phyloP scores from a whole-genome alignment of 2,329 filamentous ascomycete genomes.

The Tolypocladium ovalisporum region DNA sequence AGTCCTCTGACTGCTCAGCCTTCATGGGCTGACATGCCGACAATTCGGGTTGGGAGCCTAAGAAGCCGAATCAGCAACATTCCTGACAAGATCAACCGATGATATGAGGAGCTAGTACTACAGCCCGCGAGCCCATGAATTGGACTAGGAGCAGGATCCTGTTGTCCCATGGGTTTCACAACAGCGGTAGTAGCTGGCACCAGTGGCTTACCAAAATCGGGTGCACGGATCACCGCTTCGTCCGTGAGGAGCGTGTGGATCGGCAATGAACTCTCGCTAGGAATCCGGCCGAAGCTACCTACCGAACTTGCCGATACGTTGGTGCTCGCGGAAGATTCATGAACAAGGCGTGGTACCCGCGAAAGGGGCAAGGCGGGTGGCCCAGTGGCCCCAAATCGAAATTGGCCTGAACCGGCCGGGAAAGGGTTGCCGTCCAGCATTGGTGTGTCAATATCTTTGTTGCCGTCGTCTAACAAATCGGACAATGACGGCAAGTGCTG shows the following conservation, averaged over 20 bases:
- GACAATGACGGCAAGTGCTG: slow-evolving; percentile 34
- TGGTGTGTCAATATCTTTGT: slow-evolving; percentile 8
- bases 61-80: slow-evolving; percentile 16
- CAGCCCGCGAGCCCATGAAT: slow-evolving; percentile 19
- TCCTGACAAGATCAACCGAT: slow-evolving; percentile 5
- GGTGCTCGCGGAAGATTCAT: slow-evolving; percentile 35
- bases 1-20: slow-evolving; percentile 15
- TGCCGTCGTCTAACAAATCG: slow-evolving; percentile 32
- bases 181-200: neutral
- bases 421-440: slow-evolving; percentile 3
- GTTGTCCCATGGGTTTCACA: slow-evolving; percentile 15
- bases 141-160: slow-evolving; percentile 11
- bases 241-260: slow-evolving; percentile 42
- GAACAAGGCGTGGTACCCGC: slow-evolving; percentile 27
- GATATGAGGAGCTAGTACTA: slow-evolving; percentile 17
- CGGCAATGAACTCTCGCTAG: slow-evolving; percentile 39
- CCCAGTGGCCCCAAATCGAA: slow-evolving; percentile 13
- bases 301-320: slow-evolving; percentile 29
- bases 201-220: slow-evolving; percentile 6
- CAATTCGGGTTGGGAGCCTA: slow-evolving; percentile 22
- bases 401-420: neutral
- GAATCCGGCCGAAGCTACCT: slow-evolving; percentile 24
- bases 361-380: slow-evolving; percentile 15
- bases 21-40: slow-evolving; percentile 20
- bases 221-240: slow-evolving; percentile 16